Conservation (phyloP, 2,329 filamentous ascomycete genomes). For the Rhynchosporium graminicola region DNA sequence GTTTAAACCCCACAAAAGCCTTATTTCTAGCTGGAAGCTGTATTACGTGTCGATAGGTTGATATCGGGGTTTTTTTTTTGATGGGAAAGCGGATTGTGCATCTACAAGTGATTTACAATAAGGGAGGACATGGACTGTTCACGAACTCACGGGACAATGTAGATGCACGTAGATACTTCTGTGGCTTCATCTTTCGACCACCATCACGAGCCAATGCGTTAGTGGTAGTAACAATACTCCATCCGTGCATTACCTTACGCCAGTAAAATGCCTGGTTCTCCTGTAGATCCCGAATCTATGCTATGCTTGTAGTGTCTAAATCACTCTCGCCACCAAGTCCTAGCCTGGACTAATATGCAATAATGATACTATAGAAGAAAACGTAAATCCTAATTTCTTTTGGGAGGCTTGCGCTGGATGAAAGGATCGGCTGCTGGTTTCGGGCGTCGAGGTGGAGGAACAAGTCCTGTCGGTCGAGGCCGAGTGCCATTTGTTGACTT, state of each 20-base stretch:
- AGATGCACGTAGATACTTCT: not conserved
- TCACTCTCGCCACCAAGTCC: not conserved
- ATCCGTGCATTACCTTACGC: not conserved
- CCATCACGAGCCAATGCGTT: not conserved
- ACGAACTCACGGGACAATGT: not conserved
- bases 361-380: too few species aligned
- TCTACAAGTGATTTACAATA: not conserved
- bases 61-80: too few species aligned
- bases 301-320: slow-evolving; percentile 4
- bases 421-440: slow-evolving; percentile 35
- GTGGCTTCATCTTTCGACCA: slow-evolving; percentile 7
- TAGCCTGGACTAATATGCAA: not conserved
- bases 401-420: slow-evolving; percentile 31
- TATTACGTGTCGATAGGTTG: not conserved
- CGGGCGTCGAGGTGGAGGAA: slow-evolving; percentile 32
- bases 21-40: not conserved
- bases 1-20: not conserved
- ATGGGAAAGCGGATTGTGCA: not conserved
- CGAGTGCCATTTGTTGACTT: slow-evolving; percentile 27
- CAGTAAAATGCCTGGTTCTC: not conserved
- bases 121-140: not conserved
- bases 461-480: slow-evolving; percentile 26
- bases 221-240: not conserved
- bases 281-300: not conserved
- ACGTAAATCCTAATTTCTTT: slow-evolving; percentile 7